Base-by-base conservation (phyloP, 768 basidiomycete species). In the Clavulina sp. region DNA sequence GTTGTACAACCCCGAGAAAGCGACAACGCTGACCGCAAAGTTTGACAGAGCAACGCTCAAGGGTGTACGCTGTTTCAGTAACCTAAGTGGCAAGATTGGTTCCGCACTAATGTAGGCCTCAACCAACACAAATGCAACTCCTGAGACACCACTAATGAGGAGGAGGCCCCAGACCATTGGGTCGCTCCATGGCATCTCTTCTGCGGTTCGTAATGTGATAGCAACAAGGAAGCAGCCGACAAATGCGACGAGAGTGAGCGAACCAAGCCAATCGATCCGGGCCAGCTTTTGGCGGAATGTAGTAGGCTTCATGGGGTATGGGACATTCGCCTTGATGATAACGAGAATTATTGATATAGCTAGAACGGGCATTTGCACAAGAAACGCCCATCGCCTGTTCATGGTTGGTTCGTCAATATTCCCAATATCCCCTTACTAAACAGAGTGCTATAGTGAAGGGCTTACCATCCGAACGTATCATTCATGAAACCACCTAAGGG, bases 71-170 rank as follows among this genome's bases (percentile, higher is more conserved):
- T 79, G 76, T 30, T 72, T 75, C 31, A 92, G 73, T 52, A 92
- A 67, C 49, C 75, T 75, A 56, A 95, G 66, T 46, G 93, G 93
- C 79, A 99, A 82, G 49, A 96, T 82, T 16, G 95, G 95, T 62
- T 82, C 84, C 3, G 75, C 71, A 2, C 85, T 78, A 69, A 75
- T 78, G 57, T 73, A 70, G 52, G 78, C 77, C 66, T 99, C 93
- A 24, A 86, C 84, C 43, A 76, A 61, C 29, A 92, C 61, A 63
- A 99, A 97, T 2, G 70, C 59, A 4, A 68, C 57, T 6, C 70
- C 69, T 49, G 70, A 80, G 21, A 81, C 54, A 46, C 64, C 64
- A 57, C 85, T 81, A 38, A 68, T 61, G 50, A 69, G 53, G 41
- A 95, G 66, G 41, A 89, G 70, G 13, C 76, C 77, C 61, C 69